Percentiles rank a stretch among this genome's conserved stretches.
These are phyloP conservation scores for Petunia hybrid DNA, from an alignment of 305 asterid species.

Conservation along the genomic window DNA sequence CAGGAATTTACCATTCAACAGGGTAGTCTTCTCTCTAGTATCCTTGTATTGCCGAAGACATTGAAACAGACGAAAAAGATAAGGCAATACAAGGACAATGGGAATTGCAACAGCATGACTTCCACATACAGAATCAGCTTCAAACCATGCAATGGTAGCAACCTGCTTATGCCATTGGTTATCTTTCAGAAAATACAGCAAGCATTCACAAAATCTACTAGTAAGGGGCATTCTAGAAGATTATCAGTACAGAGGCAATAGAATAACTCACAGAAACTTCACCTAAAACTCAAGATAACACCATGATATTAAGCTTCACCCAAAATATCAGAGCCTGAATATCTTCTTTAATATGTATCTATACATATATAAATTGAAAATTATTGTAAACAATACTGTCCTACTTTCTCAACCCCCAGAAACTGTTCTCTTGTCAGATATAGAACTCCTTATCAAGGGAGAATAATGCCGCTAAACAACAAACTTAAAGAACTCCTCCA, in stretches of 20 bases:
- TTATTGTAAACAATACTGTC: slow-evolving; percentile 15
- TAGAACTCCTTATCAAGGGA: slow-evolving; percentile 5
- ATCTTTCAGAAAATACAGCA: slow-evolving; percentile 40
- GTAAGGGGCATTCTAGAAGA: slow-evolving; percentile 13
- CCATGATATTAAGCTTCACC: neutral
- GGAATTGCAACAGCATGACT: slow-evolving; percentile 98
- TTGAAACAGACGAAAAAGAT: slow-evolving; percentile 91
- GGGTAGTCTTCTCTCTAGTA: slow-evolving; percentile 80
- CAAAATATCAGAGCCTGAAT: neutral
- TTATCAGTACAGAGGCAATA: neutral
- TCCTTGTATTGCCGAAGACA: slow-evolving; percentile 97
- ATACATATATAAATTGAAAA: neutral
- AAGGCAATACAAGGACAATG: slow-evolving; percentile 89
- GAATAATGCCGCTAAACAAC: slow-evolving; percentile 12
- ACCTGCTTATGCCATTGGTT: slow-evolving; percentile 66
- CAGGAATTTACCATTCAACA: slow-evolving; percentile 75
- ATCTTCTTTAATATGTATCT: neutral
- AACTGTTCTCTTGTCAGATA: neutral
- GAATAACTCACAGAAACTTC: neutral
- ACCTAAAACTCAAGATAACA: neutral
- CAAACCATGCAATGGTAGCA: slow-evolving; percentile 99
- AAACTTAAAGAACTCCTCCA: neutral
- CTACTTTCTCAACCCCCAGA: slow-evolving; percentile 14
- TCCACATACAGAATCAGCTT: slow-evolving; percentile 98
- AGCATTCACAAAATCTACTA: slow-evolving; percentile 24